These are phyloP conservation scores for Fusarium pseudonygamai DNA, from an alignment of 2,329 filamentous ascomycete genomes.

Conservation along the genomic window DNA sequence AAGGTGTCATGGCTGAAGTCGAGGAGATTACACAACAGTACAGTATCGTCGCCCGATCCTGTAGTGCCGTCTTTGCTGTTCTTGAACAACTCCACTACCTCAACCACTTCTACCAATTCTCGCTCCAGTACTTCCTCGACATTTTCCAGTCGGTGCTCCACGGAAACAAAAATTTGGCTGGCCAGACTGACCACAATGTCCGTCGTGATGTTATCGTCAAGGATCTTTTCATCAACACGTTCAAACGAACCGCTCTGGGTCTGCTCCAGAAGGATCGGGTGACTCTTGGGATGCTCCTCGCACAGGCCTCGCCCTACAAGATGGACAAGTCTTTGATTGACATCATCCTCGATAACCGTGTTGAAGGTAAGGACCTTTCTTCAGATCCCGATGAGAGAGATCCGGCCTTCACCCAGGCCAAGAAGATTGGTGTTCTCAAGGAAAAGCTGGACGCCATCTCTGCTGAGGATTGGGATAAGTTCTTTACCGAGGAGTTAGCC, in stretches of 20 bases:
- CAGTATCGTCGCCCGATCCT: constrained; percentile 90
- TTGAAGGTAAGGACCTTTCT: constrained; percentile 82
- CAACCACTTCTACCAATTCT: constrained; percentile 99
- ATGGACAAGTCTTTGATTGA: constrained; percentile 95
- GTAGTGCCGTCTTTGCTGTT: constrained; percentile 96
- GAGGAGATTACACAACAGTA: constrained; percentile 96
- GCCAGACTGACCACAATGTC: constrained; percentile 76
- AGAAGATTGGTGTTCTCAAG: constrained; percentile 77
- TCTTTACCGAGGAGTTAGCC: constrained; percentile 85
- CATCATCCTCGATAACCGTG: constrained; percentile 79
- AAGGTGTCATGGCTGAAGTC: constrained; percentile 97
- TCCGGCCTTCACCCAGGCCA: constrained; percentile 74
- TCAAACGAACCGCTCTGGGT: constrained; percentile 91
- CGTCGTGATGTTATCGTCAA: constrained; percentile 91
- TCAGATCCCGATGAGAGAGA: constrained; percentile 71
- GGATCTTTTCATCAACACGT: constrained; percentile 90
- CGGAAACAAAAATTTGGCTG: constrained; percentile 76
- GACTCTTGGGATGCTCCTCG: constrained; percentile 92
- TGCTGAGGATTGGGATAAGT: constrained; percentile 77
- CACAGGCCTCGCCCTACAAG: constrained; percentile 93
- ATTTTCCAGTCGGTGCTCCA: constrained; percentile 95
- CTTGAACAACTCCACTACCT: constrained; percentile 97
- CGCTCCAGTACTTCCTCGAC: constrained; percentile 95
- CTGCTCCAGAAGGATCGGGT: constrained; percentile 94
- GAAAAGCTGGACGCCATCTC: constrained; percentile 72